These are phyloP conservation scores for Verticillium longisporum DNA, from an alignment of 2,329 filamentous ascomycete genomes.

Conservation along the genomic window DNA sequence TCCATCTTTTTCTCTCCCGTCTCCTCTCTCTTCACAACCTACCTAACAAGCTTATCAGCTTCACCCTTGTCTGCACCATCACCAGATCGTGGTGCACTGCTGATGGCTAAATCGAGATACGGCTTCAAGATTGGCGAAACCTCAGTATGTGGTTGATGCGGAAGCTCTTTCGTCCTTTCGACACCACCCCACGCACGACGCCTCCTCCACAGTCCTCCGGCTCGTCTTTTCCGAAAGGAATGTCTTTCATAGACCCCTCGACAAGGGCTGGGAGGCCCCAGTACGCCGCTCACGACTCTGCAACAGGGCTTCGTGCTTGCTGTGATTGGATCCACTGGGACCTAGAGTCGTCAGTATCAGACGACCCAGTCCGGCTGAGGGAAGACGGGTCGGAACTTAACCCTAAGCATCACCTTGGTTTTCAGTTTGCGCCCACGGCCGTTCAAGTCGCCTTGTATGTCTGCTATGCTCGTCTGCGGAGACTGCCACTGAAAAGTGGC, in stretches of 20 bases:
- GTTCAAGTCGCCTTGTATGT: conserved; percentile 62
- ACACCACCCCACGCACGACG: conserved; percentile 52
- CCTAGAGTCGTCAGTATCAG: conserved; percentile 26
- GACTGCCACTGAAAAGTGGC: conserved; percentile 45
- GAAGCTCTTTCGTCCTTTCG: conserved; percentile 37
- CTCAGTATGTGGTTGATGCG: conserved; percentile 15
- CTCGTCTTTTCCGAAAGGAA: conserved; percentile 63
- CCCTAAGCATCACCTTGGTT: conserved; percentile 78
- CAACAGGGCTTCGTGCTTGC: conserved; percentile 44
- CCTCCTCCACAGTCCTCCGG: conserved; percentile 77
- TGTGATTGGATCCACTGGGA: conserved; percentile 36
- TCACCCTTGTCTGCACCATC: background rate
- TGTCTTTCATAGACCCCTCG: conserved; percentile 44
- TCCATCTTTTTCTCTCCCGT: background rate
- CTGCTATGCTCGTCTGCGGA: conserved; percentile 15
- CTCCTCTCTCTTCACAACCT: background rate
- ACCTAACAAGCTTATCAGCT: background rate
- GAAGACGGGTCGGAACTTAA: conserved; percentile 86
- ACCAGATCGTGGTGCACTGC: background rate
- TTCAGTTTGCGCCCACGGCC: conserved; percentile 66
- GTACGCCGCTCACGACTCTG: conserved; percentile 58
- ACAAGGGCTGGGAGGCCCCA: conserved; percentile 27
- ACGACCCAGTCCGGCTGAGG: conserved; percentile 41
- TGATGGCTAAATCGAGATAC: conserved; percentile 22
- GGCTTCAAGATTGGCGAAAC: conserved; percentile 12